Evolutionary conservation across 306 rosid species (phyloP), one percentile per base, ranked within the genome.

Genomic region (Citrullus mucosospermus): DNA sequence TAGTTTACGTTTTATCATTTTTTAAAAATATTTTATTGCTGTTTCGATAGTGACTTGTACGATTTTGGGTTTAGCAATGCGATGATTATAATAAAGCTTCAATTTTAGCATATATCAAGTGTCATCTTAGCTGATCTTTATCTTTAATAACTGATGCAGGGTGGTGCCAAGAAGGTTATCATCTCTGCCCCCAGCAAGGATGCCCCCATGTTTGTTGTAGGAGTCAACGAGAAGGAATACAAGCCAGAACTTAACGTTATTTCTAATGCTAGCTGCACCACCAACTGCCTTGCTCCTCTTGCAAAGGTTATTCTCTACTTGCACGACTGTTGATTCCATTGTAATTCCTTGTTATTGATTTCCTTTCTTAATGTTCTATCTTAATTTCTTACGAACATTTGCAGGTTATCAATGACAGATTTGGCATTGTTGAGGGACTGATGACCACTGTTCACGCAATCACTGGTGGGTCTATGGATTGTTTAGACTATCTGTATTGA

Each of bases 201-300:
- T 81, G 99, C 99, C 22, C 99, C 99, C 30, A 95, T 95, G 99
- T 95, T 95, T 76, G 99, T 95, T 85, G 88, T 95, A n/a, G 99
- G 99, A 76, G 99, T 95, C 79, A 95, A 95, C n/a, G 99, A 95
- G 92, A 87, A 95, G 66, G 96, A 95, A 44, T 95, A 95, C 93
- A 95, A 83, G 81, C 84, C 93, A 22, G 91, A 92, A 18, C 85
- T 89, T 58, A 0, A 81, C 87, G 81, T 95, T 81, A 93, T 95
- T 78, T 96, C 99, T 82, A 96, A 96, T 59, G 99, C 99, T 80
- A 96, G 99, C 58, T 96, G 99, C 90, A 96, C 99, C 10, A 96
- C 99, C 86, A 96, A 96, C 83, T 96, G 99, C 81, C 93, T 96
- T 86, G 99, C 99, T 74, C 93, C 98, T 3, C 50, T 78, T 6